Percentiles rank a stretch among this genome's conserved stretches.
phyloP scores from a whole-genome alignment of 2,329 filamentous ascomycete genomes.

The Botrytis hyacinthi region DNA sequence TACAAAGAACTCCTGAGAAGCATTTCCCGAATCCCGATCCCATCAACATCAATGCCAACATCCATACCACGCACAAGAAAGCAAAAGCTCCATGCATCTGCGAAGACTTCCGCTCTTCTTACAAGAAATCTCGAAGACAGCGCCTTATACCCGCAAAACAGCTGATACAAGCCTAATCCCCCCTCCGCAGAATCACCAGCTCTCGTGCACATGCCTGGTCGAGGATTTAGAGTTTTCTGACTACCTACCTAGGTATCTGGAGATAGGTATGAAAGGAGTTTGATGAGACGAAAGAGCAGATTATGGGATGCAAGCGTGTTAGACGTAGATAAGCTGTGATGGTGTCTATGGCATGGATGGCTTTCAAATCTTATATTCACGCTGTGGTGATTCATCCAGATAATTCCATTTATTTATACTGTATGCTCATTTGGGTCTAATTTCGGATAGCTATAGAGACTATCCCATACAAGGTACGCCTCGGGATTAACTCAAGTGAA shows the following conservation, averaged over 20 bases:
- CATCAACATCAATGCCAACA: too few species aligned
- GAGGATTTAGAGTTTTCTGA: fast-evolving
- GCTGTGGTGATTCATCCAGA: not conserved
- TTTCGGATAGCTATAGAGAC: not conserved
- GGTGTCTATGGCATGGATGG: not conserved
- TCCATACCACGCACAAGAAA: too few species aligned
- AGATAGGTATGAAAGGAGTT: too few species aligned
- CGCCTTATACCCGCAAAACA: too few species aligned
- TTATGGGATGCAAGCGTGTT: fast-evolving
- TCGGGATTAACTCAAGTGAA: not conserved
- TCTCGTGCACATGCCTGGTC: not conserved
- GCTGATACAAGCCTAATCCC: not conserved
- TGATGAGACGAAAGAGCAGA: not conserved
- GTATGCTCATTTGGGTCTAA: not conserved
- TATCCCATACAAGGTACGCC: not conserved
- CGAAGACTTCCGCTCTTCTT: too few species aligned
- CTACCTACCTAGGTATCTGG: too few species aligned
- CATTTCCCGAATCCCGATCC: too few species aligned
- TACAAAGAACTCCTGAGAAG: too few species aligned
- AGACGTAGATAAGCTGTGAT: not conserved
- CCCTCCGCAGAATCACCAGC: not conserved
- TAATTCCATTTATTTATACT: fast-evolving
- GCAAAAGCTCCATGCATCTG: too few species aligned
- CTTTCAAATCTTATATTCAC: not conserved
- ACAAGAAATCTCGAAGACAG: too few species aligned